Evolutionary conservation across 202 grass and related monocot genomes (phyloP), one percentile per base, ranked within the genome.

Genomic region (Eragrostis tef): DNA sequence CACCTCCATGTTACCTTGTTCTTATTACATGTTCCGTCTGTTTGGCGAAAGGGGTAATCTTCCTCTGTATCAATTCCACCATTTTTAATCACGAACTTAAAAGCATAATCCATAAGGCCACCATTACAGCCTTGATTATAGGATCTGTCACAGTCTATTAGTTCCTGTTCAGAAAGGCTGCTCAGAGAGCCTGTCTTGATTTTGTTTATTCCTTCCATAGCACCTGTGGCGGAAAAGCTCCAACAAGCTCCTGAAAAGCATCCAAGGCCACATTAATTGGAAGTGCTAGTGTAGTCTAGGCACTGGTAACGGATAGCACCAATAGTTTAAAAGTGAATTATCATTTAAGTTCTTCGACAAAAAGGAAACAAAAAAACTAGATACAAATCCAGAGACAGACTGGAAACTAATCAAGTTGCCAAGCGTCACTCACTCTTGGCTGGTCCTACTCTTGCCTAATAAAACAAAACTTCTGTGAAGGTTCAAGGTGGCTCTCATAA

Each of bases 181-280:
- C 88, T 61, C 17, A 98, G 90, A 57, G 92, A 87, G 31, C 92
- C 88, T 0, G 88, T 89, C 22, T 86, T 91, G 64, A 98, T 94
- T 81, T 98, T 93, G 67, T 98, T 98, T 85, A 98, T 98, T 77
- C 95, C 95, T 86, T 98, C 95, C 15, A 98, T 94, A 60, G 95
- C 92, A 79, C 92, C 95, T 84, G 92, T 94, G 36, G 95, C 92
- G 5, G 92, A 94, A 81, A 98, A 98, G 63, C 92, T 91, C 95
- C 95, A 98, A 77, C 95, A 98, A 81, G 90, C 92, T 79, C 94
- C 94, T 98, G 59, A 59, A 79, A 50, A 61, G 61, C 42, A 86
- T 56, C 10, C 9, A 7, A 87, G 1, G 42, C 12, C 42, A 70
- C 9, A 56, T 41, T 53, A 66, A 84, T 2, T 8, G 10, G 27